Conservation (phyloP, 495 filamentous ascomycete genomes). For the Halenospora varia region DNA sequence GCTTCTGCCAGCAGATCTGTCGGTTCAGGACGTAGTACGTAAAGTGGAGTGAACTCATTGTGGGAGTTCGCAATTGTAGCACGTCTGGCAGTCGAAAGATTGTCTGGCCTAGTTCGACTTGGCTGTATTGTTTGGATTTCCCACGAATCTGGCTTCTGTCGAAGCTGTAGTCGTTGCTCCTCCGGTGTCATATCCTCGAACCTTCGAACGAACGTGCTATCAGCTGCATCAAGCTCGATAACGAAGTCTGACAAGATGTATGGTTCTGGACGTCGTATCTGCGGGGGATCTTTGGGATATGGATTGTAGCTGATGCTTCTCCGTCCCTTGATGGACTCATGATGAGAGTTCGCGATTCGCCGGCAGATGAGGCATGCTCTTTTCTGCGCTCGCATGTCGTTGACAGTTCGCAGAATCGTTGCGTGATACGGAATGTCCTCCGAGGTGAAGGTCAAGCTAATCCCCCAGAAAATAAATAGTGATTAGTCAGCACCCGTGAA, state of each 20-base stretch:
- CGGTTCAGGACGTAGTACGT: background rate
- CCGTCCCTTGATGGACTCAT: background rate
- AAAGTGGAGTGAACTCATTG: background rate
- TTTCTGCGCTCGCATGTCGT: conserved; percentile 9
- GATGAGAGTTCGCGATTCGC: background rate
- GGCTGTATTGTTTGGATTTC: background rate
- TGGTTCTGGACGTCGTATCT: conserved; percentile 3
- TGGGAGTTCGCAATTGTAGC: too few species aligned
- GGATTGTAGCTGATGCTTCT: too few species aligned
- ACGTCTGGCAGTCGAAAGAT: too few species aligned
- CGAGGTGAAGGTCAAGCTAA: background rate
- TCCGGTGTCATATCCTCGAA: conserved; percentile 8
- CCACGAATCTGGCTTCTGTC: background rate
- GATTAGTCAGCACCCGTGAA: background rate
- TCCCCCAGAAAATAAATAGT: background rate
- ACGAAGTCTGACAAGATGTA: conserved; percentile 18
- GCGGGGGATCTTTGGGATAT: background rate
- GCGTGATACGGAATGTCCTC: too few species aligned
- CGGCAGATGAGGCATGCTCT: conserved; percentile 13
- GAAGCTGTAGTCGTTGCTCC: background rate
- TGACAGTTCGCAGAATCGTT: background rate
- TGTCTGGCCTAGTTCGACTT: too few species aligned
- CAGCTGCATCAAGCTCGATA: conserved; percentile 23
- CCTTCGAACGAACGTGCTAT: conserved; percentile 12
- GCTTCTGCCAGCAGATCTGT: conserved; percentile 16